A percentile compares a stretch with the other conserved stretches of the same genome.
These are phyloP conservation scores for Acer yangbiense DNA, from an alignment of 345 rosid genomes.

Conservation along the genomic window DNA sequence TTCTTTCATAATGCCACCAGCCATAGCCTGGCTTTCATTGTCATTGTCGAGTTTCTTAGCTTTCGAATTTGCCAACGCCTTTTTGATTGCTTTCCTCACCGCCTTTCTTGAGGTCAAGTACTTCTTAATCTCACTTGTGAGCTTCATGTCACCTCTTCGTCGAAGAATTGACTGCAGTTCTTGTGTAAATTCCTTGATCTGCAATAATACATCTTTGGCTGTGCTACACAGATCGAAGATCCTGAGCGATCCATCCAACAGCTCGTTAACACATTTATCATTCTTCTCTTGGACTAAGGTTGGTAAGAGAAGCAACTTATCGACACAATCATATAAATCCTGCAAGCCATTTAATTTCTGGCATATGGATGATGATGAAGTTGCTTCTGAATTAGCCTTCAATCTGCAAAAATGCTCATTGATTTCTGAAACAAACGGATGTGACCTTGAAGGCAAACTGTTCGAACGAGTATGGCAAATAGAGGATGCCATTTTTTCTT, in stretches of 20 bases:
- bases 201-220: constrained; percentile 35
- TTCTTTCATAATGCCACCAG: no score
- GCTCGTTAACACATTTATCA: background rate
- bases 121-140: constrained; percentile 26
- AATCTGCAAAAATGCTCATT: constrained; percentile 33
- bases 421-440: constrained; percentile 40
- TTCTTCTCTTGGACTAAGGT: background rate
- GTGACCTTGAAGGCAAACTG: constrained; percentile 44
- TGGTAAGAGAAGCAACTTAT: constrained; percentile 13
- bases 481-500: constrained; percentile 23
- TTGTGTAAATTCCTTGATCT: constrained; percentile 28
- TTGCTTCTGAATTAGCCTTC: background rate
- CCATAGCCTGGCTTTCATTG: no score
- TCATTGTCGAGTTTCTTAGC: background rate
- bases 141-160: constrained; percentile 13
- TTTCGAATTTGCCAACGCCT: constrained; percentile 32
- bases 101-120: constrained; percentile 44
- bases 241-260: constrained; percentile 25
- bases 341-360: constrained; percentile 27
- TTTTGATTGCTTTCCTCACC: constrained; percentile 42
- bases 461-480: constrained; percentile 48
- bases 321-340: constrained; percentile 40
- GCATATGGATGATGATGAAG: constrained; percentile 1
- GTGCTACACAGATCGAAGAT: constrained; percentile 28
- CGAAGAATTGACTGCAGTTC: constrained; percentile 35